A percentile compares a stretch with the other conserved stretches of the same genome.
Evolutionary conservation across 441 rosid genomes (phyloP).

Genomic region (Gossypium schwendimanii): DNA sequence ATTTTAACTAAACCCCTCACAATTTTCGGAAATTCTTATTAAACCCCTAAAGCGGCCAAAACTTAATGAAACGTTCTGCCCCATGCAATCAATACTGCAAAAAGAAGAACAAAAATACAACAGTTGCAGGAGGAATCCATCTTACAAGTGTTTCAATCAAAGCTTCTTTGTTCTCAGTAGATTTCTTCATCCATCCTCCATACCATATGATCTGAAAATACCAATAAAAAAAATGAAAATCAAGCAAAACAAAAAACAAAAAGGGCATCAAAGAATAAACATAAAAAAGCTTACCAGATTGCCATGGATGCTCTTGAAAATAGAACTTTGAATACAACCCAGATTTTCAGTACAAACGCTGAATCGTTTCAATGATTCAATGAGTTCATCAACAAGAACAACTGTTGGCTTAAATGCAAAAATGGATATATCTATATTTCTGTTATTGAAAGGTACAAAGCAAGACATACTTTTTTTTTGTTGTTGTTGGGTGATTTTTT

Average conservation of each 20-base stretch:
- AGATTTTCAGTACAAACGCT: slow-evolving; percentile 28
- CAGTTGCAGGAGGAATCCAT: background rate
- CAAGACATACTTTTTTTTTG: slow-evolving; percentile 29
- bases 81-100: background rate
- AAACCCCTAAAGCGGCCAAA: too few species aligned
- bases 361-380: slow-evolving; percentile 35
- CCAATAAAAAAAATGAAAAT: background rate
- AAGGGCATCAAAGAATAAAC: background rate
- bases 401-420: slow-evolving; percentile 40
- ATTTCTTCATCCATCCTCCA: slow-evolving; percentile 55
- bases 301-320: slow-evolving; percentile 60
- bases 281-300: slow-evolving; percentile 33
- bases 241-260: background rate
- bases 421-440: slow-evolving; percentile 35
- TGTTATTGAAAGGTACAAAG: slow-evolving; percentile 44
- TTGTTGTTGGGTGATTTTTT: too few species aligned
- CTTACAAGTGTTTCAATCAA: slow-evolving; percentile 39
- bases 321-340: slow-evolving; percentile 51
- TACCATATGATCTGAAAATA: slow-evolving; percentile 50
- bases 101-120: background rate
- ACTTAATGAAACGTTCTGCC: too few species aligned
- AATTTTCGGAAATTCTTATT: too few species aligned
- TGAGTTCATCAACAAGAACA: slow-evolving; percentile 33
- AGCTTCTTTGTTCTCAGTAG: slow-evolving; percentile 34
- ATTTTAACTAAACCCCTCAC: too few species aligned